Base-by-base conservation (phyloP, 352 stramenopile species). In the Phytophthora vignae region DNA sequence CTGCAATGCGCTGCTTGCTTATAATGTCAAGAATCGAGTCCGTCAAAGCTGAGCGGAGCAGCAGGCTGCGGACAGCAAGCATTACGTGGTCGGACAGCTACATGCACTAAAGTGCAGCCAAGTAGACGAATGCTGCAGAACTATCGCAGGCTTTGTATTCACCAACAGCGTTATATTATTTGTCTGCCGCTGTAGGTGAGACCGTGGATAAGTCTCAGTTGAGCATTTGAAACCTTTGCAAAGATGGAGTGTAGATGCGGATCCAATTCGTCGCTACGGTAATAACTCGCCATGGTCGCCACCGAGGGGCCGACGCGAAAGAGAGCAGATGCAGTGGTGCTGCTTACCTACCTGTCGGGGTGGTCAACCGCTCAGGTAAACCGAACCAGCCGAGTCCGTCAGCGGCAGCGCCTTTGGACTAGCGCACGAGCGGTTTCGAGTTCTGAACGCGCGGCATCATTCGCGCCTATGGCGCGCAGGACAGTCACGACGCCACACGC, bases 401-500 rank as follows among this genome's bases (percentile, higher is more conserved):
- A 10, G 42, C 40, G 11, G 15, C n/a, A 10, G 40, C 40, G 40
- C 42, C n/a, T 8, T 15, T 9, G 17, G 25, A 17, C 42, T 15
- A 17, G 14, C 17, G 1, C 42, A 22, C 0, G 42, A 49, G 42
- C 42, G 42, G 42, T 21, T 49, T 21, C 42, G 42, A 2, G 15
- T 9, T 21, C 42, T 17, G 15, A 21, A 17, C 42, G 42, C 42
- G 29, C 42, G 12, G 42, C 42, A 3, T 49, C 14, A n/a, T 49
- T 21, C 17, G 36, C 17, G 36, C 36, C 36, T 44, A 7, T 44
- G 42, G 6, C 46, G 4, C n/a, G 55, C n/a, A 58, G 42, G 53
- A 50, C 12, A 56, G 9, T 46, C 44, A 63, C 63, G 36, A 58
- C 55, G 31, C 38, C 40, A 57, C 62, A 29, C 21, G 29, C 15